Conservation (phyloP, 1,284 basidiomycete species). For the Garcileccinum viscosum region DNA sequence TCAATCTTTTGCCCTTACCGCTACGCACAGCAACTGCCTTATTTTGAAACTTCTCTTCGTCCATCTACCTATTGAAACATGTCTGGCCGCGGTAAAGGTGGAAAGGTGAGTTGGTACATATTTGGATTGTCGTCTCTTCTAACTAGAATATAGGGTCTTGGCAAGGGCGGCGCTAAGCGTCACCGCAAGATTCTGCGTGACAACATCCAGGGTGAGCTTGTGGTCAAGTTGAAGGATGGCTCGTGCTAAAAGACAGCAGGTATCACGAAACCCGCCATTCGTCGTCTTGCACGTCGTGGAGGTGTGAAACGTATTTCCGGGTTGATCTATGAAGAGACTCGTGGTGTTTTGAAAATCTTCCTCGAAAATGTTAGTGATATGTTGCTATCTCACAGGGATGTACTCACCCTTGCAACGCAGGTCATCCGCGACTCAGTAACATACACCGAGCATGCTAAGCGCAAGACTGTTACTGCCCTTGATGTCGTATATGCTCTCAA, state of each 20-base stretch:
- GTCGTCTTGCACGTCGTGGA: constrained; percentile 76
- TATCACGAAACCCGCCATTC: constrained; percentile 67
- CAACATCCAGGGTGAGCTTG: constrained; percentile 63
- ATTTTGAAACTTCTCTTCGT: not conserved
- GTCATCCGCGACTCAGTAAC: constrained; percentile 85
- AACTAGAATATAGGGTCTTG: constrained; percentile 39
- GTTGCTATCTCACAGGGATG: too few species aligned
- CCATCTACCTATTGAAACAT: constrained; percentile 44
- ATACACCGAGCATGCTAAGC: constrained; percentile 88
- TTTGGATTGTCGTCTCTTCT: not conserved
- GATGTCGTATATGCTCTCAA: constrained; percentile 86
- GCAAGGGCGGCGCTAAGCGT: constrained; percentile 68
- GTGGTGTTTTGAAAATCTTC: constrained; percentile 78
- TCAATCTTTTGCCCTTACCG: constrained; percentile 9
- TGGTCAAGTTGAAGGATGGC: not conserved
- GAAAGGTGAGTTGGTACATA: constrained; percentile 46
- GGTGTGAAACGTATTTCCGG: constrained; percentile 79
- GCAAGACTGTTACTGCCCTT: constrained; percentile 87
- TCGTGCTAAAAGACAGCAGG: constrained; percentile 17
- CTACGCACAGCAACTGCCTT: not conserved
- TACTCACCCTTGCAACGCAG: too few species aligned
- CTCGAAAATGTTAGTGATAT: constrained; percentile 57
- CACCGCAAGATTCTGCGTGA: constrained; percentile 70
- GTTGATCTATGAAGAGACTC: constrained; percentile 77
- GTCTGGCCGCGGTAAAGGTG: constrained; percentile 83